Conservation (phyloP, 1,139 yeast genomes). For the Yamadazyma buinensis region DNA sequence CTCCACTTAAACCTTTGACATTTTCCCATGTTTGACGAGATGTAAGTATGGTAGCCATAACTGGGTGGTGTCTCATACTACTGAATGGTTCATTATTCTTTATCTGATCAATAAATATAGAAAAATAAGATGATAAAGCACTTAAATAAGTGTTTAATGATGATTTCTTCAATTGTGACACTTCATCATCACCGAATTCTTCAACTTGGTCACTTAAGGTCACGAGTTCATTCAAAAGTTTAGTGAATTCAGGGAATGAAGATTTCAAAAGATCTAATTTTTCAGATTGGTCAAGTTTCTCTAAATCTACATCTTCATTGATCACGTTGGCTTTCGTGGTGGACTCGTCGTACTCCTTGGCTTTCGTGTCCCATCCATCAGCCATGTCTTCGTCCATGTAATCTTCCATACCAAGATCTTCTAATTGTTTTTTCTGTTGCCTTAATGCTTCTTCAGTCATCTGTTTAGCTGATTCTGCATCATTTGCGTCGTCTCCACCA, state of each 20-base stretch:
- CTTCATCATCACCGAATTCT: slow-evolving; percentile 29
- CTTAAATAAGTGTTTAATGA: slow-evolving; percentile 80
- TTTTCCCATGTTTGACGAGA: slow-evolving; percentile 91
- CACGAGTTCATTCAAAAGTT: slow-evolving; percentile 65
- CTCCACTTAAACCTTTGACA: slow-evolving; percentile 43
- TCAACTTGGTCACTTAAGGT: slow-evolving; percentile 41
- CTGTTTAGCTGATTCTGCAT: slow-evolving; percentile 71
- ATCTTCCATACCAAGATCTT: slow-evolving; percentile 77
- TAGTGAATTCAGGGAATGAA: slow-evolving; percentile 82
- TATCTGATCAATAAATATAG: slow-evolving; percentile 58
- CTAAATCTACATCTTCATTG: slow-evolving; percentile 29
- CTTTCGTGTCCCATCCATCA: slow-evolving; percentile 60
- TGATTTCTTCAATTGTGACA: slow-evolving; percentile 47
- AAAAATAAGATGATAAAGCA: slow-evolving; percentile 70
- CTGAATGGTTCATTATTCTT: slow-evolving; percentile 50
- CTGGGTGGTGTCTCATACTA: slow-evolving; percentile 79
- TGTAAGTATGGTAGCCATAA: slow-evolving; percentile 80
- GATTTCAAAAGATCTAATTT: slow-evolving; percentile 48
- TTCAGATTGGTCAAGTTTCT: slow-evolving; percentile 37
- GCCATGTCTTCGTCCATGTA: slow-evolving; percentile 79
- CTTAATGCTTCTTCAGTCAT: slow-evolving; percentile 88
- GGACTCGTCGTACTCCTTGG: slow-evolving; percentile 29
- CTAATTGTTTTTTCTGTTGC: slow-evolving; percentile 80
- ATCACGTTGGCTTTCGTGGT: slow-evolving; percentile 19
- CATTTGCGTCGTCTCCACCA: slow-evolving; percentile 74